These are phyloP conservation scores for Eucalyptus cloeziana DNA, from an alignment of 345 rosid species.

Conservation along the genomic window DNA sequence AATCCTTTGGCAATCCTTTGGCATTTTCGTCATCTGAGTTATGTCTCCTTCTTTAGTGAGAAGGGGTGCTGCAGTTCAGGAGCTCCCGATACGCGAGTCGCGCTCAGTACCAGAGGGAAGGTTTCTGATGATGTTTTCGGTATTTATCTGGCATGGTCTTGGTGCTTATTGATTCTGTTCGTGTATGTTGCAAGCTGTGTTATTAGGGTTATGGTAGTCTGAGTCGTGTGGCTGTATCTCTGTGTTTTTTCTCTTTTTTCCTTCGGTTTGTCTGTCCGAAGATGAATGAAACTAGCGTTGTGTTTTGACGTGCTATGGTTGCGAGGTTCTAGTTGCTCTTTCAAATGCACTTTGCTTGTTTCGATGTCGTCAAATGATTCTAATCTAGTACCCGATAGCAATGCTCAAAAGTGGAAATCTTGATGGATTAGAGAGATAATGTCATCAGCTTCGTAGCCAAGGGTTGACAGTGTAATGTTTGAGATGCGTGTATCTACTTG, in stretches of 20 bases:
- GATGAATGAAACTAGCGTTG: not conserved
- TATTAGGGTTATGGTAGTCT: not conserved
- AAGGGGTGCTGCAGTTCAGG: not conserved
- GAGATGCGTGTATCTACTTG: not conserved
- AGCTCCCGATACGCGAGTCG: not conserved
- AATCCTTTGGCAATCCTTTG: conserved; percentile 19
- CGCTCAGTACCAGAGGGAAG: not conserved
- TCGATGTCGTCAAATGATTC: not conserved
- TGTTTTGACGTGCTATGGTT: not conserved
- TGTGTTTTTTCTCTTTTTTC: not conserved
- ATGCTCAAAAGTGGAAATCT: not conserved
- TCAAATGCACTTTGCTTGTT: not conserved
- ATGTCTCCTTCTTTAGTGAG: not conserved
- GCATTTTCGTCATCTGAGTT: not conserved
- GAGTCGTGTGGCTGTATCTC: not conserved
- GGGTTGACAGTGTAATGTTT: not conserved
- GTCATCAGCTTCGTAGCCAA: not conserved
- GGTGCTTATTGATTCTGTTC: not conserved
- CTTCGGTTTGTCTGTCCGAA: not conserved
- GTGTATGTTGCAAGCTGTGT: not conserved
- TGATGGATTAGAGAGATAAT: not conserved
- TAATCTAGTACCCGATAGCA: not conserved
- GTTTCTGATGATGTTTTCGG: not conserved
- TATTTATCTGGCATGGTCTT: not conserved
- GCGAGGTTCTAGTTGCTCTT: not conserved